Evolutionary conservation across 805 yeast species (phyloP).

Genomic region (Ogataea naganishii): DNA sequence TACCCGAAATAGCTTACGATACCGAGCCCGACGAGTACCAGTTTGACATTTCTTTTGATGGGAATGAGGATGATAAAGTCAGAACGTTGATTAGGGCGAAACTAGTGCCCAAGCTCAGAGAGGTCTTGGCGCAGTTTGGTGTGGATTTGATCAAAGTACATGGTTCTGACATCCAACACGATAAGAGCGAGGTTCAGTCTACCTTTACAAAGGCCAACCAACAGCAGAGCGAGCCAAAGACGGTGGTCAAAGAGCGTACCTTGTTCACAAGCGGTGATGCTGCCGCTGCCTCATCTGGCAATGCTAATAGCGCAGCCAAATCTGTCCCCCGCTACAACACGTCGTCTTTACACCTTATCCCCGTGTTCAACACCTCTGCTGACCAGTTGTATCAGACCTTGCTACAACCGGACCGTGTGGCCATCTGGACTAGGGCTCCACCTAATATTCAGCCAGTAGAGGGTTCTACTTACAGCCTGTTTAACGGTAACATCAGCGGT

Average conservation of each 20-base stretch:
- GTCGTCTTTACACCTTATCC: conserved; percentile 65
- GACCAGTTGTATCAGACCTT: conserved; percentile 76
- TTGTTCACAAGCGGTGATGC: conserved; percentile 11
- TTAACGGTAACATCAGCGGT: conserved; percentile 84
- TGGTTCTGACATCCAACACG: conserved; percentile 83
- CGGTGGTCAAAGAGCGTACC: conserved; percentile 20
- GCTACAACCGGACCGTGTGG: conserved; percentile 65
- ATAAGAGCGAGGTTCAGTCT: no score
- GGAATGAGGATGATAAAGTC: conserved; percentile 47
- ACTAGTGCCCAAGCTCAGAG: conserved; percentile 65
- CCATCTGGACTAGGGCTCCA: conserved; percentile 84
- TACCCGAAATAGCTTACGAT: conserved; percentile 94
- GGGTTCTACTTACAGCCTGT: conserved; percentile 49
- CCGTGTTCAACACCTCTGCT: conserved; percentile 80
- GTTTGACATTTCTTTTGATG: conserved; percentile 62
- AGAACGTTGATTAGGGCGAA: conserved; percentile 39
- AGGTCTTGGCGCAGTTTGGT: conserved; percentile 58
- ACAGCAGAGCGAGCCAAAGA: conserved; percentile 16
- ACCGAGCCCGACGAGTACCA: conserved; percentile 80
- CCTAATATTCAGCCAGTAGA: conserved; percentile 50
- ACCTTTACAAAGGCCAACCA: conserved; percentile 45
- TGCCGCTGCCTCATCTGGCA: conserved; percentile 7
- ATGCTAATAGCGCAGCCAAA: conserved; percentile 9
- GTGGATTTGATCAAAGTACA: conserved; percentile 64
- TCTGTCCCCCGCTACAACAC: conserved; percentile 66